phyloP scores from a whole-genome alignment of 495 filamentous ascomycete genomes.

The Cercophora scortea region DNA sequence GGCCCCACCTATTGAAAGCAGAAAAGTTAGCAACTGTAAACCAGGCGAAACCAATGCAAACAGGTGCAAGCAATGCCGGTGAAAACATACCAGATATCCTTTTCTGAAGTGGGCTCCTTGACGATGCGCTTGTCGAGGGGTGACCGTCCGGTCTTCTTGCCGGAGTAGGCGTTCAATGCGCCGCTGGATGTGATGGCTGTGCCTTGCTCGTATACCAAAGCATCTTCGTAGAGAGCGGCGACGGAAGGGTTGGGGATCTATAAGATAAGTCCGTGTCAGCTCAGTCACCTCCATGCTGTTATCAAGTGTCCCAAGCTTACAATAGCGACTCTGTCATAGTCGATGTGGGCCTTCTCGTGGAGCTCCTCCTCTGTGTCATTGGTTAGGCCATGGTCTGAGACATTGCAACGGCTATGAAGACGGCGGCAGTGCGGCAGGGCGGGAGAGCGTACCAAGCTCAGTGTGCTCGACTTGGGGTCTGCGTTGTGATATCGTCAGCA shows the following conservation, averaged over 20 bases:
- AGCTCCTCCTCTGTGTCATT: conserved; percentile 69
- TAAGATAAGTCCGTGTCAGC: not conserved
- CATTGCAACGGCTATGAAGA: not conserved
- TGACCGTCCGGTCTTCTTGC: conserved; percentile 94
- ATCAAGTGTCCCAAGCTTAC: conserved; percentile 33
- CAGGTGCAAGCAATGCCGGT: not conserved
- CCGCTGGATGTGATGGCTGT: conserved; percentile 94
- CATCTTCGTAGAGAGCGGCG: conserved; percentile 96
- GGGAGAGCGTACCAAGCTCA: conserved; percentile 54
- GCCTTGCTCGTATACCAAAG: conserved; percentile 90
- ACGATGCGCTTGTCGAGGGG: conserved; percentile 96
- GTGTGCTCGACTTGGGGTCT: conserved; percentile 85
- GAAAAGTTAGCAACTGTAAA: conserved; percentile 1
- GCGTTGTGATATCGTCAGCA: conserved; percentile 10
- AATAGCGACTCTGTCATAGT: conserved; percentile 98
- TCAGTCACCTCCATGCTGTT: conserved; percentile 10
- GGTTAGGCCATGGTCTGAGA: conserved; percentile 13
- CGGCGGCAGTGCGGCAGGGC: not conserved
- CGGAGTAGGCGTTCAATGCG: conserved; percentile 93
- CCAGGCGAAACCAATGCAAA: not conserved
- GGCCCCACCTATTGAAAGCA: conserved; percentile 42
- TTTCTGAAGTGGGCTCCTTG: conserved; percentile 79
- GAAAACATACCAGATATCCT: conserved; percentile 86
- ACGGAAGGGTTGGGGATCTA: conserved; percentile 87
- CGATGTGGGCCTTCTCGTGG: conserved; percentile 96